phyloP scores from a whole-genome alignment of 805 yeast species.

The Pichia membranifaciens region DNA sequence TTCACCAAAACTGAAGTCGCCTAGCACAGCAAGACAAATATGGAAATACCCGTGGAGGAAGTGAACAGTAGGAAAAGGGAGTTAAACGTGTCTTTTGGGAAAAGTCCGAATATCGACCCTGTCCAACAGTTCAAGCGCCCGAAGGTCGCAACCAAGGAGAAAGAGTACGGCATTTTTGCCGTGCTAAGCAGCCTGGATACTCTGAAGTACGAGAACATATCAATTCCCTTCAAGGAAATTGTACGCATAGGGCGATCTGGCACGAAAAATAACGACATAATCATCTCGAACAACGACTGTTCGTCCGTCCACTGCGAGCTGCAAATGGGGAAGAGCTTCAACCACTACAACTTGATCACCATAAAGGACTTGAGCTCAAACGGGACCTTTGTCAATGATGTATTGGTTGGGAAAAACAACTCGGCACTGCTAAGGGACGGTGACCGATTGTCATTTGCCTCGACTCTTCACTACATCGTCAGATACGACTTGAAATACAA shows the following conservation, averaged over 20 bases:
- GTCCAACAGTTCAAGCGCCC: not conserved
- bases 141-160: not conserved
- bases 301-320: conserved; percentile 62
- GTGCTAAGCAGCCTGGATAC: conserved; percentile 13
- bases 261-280: conserved; percentile 44
- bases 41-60: not conserved
- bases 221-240: conserved; percentile 4
- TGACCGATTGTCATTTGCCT: conserved; percentile 53
- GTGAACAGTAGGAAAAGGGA: conserved; percentile 1
- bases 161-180: conserved; percentile 9
- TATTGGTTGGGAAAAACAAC: conserved; percentile 42
- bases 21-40: not conserved
- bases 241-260: conserved; percentile 26
- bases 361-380: conserved; percentile 56
- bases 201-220: conserved; percentile 4
- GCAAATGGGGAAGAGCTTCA: conserved; percentile 25
- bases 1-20: too few relatives aligned
- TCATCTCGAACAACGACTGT: conserved; percentile 42
- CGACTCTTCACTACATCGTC: conserved; percentile 27
- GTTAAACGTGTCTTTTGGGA: conserved; percentile 6
- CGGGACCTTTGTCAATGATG: conserved; percentile 63
- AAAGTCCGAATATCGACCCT: not conserved
- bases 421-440: conserved; percentile 53
- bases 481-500: conserved; percentile 18
- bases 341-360: conserved; percentile 36